A percentile compares a stretch with the other conserved stretches of the same genome.
Conservation (phyloP, 1,284 basidiomycete genomes). For the Apiotrichum sp. region DNA sequence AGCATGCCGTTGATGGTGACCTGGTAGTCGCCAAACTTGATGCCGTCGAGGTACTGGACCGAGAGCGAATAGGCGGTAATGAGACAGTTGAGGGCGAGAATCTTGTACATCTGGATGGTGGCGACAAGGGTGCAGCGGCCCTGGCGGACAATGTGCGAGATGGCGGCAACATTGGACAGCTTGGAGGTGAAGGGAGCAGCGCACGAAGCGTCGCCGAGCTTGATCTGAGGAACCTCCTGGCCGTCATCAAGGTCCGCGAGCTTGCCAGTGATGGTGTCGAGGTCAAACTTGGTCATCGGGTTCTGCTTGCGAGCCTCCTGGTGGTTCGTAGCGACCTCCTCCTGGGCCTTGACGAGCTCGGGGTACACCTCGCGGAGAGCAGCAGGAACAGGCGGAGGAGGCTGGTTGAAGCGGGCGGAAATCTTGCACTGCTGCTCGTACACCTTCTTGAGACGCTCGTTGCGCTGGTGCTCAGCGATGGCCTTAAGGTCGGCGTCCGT, state of each 20-base stretch:
- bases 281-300: conserved; percentile 90
- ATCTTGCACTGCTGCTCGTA: conserved; percentile 90
- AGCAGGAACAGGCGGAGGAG: conserved; percentile 80
- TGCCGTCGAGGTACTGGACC: conserved; percentile 92
- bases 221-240: conserved; percentile 84
- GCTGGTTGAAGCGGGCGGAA: conserved; percentile 78
- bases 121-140: conserved; percentile 94
- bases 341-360: conserved; percentile 81
- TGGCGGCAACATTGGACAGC: conserved; percentile 83
- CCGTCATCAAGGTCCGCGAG: conserved; percentile 88
- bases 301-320: conserved; percentile 66
- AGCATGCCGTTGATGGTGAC: conserved; percentile 88
- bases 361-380: conserved; percentile 78
- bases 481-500: conserved; percentile 83
- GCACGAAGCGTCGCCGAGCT: conserved; percentile 91
- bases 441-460: conserved; percentile 86
- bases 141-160: conserved; percentile 91
- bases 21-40: conserved; percentile 97
- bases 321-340: conserved; percentile 62
- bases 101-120: conserved; percentile 99
- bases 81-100: conserved; percentile 87
- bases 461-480: conserved; percentile 83
- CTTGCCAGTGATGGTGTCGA: conserved; percentile 78
- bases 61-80: conserved; percentile 93
- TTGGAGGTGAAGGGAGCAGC: conserved; percentile 96